These are phyloP conservation scores for Elasticomyces elasticus DNA, from an alignment of 495 filamentous ascomycete species.

Conservation along the genomic window DNA sequence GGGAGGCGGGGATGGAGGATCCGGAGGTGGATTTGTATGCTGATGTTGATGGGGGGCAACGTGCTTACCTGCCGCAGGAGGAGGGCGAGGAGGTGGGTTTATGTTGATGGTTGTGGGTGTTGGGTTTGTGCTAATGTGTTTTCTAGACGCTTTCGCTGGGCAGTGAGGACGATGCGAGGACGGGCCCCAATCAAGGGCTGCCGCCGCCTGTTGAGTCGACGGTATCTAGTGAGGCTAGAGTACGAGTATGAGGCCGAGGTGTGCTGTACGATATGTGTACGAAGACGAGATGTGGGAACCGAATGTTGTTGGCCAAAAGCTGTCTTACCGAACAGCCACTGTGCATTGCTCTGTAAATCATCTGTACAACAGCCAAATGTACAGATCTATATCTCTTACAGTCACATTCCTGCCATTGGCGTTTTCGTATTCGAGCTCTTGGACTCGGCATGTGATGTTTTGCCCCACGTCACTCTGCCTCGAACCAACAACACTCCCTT, in stretches of 20 bases:
- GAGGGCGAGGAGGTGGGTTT: slow-evolving; percentile 1
- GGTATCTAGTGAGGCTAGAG: neutral
- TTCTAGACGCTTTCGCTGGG: neutral
- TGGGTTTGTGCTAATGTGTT: neutral
- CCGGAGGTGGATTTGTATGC: slow-evolving; percentile 44
- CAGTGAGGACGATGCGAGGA: neutral
- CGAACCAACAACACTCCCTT: neutral
- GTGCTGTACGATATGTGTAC: too few relatives aligned
- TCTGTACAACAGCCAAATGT: too few relatives aligned
- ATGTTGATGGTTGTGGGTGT: neutral
- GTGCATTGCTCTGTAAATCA: too few relatives aligned
- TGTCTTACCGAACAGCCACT: too few relatives aligned
- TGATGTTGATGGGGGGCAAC: slow-evolving; percentile 13
- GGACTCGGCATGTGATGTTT: neutral
- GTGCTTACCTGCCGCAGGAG: slow-evolving; percentile 38
- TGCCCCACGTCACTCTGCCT: neutral
- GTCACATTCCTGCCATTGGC: too few relatives aligned
- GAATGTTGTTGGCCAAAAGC: too few relatives aligned
- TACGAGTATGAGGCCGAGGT: neutral
- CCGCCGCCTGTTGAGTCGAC: neutral
- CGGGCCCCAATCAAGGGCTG: neutral
- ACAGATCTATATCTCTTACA: too few relatives aligned
- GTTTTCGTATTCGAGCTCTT: neutral
- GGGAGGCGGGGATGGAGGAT: slow-evolving; percentile 57
- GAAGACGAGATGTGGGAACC: too few relatives aligned